Conservation (phyloP, 257 asterid species). For the Solanum stenotomum region DNA sequence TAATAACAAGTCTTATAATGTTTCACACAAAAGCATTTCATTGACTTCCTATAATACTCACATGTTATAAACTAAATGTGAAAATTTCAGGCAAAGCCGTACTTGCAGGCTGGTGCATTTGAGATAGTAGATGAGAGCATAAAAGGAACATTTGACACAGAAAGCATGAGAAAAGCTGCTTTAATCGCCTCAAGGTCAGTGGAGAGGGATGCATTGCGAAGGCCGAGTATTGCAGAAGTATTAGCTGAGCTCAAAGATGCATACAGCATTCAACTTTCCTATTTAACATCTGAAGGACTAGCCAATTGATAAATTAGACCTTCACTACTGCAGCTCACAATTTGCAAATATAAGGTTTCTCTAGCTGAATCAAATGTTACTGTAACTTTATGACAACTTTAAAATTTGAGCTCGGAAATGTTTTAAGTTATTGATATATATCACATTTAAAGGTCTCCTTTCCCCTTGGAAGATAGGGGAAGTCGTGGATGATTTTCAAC, state of each 20-base stretch:
- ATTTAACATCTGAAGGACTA: conserved; percentile 50
- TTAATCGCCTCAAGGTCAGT: conserved; percentile 80
- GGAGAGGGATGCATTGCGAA: conserved; percentile 71
- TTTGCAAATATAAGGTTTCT: background rate
- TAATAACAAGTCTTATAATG: conserved; percentile 11
- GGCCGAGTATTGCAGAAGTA: conserved; percentile 69
- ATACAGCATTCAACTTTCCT: conserved; percentile 65
- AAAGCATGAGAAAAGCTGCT: conserved; percentile 81
- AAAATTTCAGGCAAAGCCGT: conserved; percentile 81
- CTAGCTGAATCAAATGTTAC: background rate
- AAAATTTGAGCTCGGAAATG: background rate
- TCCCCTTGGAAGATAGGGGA: background rate
- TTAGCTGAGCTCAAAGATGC: conserved; percentile 75
- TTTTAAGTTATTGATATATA: background rate
- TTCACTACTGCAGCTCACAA: background rate
- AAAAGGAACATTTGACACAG: conserved; percentile 61
- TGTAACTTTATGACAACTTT: background rate
- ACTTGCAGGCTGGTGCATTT: conserved; percentile 89
- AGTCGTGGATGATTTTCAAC: background rate
- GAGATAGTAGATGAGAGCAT: conserved; percentile 85
- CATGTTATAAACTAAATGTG: background rate
- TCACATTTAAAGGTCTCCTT: background rate
- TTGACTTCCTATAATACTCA: background rate
- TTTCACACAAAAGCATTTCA: background rate
- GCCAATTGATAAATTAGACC: conserved; percentile 17